Percentiles rank a stretch among this genome's conserved stretches.
Conservation (phyloP, 306 rosid genomes). For the Parietaria judaica region DNA sequence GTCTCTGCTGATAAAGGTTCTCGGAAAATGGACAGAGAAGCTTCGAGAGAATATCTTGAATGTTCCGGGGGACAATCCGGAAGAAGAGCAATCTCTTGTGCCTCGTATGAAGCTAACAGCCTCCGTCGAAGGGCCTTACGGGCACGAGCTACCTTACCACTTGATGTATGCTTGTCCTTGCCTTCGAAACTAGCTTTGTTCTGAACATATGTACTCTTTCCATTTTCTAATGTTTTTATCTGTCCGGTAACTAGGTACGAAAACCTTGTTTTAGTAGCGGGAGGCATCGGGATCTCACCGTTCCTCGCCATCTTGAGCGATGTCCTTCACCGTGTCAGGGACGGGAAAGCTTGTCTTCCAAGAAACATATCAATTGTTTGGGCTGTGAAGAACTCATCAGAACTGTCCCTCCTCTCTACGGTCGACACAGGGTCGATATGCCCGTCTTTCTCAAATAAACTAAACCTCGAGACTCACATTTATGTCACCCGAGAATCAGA, state of each 20-base stretch:
- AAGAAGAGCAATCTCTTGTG: constrained; percentile 17
- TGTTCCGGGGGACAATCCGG: constrained; percentile 25
- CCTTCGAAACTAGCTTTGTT: not conserved
- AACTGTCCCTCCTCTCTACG: constrained; percentile 71
- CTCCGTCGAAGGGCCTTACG: constrained; percentile 93
- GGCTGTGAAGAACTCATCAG: constrained; percentile 76
- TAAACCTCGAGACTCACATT: constrained; percentile 47
- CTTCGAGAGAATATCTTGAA: constrained; percentile 39
- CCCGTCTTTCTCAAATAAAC: constrained; percentile 43
- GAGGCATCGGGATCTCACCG: constrained; percentile 94
- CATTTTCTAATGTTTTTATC: not conserved
- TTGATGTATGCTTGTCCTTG: constrained; percentile 43
- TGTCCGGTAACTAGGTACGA: constrained; percentile 55
- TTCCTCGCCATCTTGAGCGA: constrained; percentile 87
- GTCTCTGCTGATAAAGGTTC: constrained; percentile 78
- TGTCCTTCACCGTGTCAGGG: constrained; percentile 62
- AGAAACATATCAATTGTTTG: constrained; percentile 61
- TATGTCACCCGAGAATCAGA: constrained; percentile 74
- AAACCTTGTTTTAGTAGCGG: constrained; percentile 82
- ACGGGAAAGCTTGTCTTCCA: constrained; percentile 62
- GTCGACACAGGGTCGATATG: constrained; percentile 63
- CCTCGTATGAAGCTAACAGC: constrained; percentile 38
- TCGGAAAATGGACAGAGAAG: constrained; percentile 70
- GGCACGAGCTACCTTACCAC: constrained; percentile 83
- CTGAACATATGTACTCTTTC: too few species aligned